These are phyloP conservation scores for Schizophyllum commune DNA, from an alignment of 1,284 basidiomycete species.

Conservation along the genomic window DNA sequence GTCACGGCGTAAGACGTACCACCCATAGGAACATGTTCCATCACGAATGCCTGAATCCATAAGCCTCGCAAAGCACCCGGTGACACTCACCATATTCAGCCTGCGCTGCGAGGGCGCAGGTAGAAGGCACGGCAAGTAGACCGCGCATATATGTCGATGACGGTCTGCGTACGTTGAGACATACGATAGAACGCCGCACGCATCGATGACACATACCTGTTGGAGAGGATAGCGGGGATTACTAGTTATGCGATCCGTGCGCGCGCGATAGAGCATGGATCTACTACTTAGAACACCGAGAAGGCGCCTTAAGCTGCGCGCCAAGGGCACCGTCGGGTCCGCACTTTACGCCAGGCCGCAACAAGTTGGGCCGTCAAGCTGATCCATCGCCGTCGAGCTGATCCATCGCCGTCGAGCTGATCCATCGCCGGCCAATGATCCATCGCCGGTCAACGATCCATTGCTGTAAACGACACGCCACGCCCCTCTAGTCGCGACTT, in stretches of 20 bases:
- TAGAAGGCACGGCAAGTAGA: neutral
- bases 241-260: neutral
- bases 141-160: neutral
- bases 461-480: no score
- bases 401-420: no score
- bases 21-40: neutral
- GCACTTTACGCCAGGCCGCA: no score
- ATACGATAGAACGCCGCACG: neutral
- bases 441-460: no score
- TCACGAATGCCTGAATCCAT: neutral
- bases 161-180: neutral
- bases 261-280: neutral
- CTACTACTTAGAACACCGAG: neutral
- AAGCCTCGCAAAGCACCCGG: neutral
- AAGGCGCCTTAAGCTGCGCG: no score
- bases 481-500: neutral
- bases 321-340: no score
- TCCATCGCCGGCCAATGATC: no score
- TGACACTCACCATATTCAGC: neutral
- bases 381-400: no score
- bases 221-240: neutral
- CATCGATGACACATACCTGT: neutral
- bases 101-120: no score
- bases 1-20: neutral
- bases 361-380: no score